These are phyloP conservation scores for Huntiella decipiens DNA, from an alignment of 2,329 filamentous ascomycete species.

Conservation along the genomic window DNA sequence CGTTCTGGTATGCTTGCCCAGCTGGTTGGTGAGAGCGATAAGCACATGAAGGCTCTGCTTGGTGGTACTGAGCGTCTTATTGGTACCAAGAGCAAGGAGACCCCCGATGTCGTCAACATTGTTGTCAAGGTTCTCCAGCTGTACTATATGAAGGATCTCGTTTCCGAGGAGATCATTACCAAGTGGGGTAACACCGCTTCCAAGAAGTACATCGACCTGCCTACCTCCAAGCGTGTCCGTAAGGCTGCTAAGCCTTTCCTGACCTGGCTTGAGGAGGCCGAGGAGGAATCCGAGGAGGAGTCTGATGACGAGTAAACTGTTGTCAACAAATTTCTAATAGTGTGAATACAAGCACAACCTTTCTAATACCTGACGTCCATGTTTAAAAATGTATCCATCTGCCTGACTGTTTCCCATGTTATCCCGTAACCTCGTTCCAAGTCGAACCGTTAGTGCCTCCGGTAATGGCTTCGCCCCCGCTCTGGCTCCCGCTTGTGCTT, in stretches of 20 bases:
- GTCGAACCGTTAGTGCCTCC: too few species aligned
- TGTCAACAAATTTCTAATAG: background rate
- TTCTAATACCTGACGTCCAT: too few species aligned
- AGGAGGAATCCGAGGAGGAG: constrained; percentile 38
- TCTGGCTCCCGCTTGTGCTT: too few species aligned
- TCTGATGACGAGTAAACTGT: constrained; percentile 19
- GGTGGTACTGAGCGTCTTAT: constrained; percentile 90
- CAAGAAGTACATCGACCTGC: constrained; percentile 91
- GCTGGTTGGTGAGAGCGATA: constrained; percentile 63
- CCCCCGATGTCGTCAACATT: constrained; percentile 55
- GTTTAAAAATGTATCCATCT: too few species aligned
- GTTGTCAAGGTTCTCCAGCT: constrained; percentile 75
- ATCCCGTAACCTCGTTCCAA: too few species aligned
- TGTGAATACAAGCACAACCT: too few species aligned
- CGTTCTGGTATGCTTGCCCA: constrained; percentile 80
- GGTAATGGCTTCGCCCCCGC: too few species aligned
- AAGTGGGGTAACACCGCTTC: constrained; percentile 88
- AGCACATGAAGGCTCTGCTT: constrained; percentile 86
- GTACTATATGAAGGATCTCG: constrained; percentile 78
- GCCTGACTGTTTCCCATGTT: too few species aligned
- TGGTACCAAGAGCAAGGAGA: constrained; percentile 48
- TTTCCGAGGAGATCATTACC: constrained; percentile 73
- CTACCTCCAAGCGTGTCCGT: constrained; percentile 85
- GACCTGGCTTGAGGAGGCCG: constrained; percentile 78
- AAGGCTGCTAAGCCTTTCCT: constrained; percentile 89